These are phyloP conservation scores for Heterococcus sp. DNA, from an alignment of 108 stramenopile species.

Conservation along the genomic window DNA sequence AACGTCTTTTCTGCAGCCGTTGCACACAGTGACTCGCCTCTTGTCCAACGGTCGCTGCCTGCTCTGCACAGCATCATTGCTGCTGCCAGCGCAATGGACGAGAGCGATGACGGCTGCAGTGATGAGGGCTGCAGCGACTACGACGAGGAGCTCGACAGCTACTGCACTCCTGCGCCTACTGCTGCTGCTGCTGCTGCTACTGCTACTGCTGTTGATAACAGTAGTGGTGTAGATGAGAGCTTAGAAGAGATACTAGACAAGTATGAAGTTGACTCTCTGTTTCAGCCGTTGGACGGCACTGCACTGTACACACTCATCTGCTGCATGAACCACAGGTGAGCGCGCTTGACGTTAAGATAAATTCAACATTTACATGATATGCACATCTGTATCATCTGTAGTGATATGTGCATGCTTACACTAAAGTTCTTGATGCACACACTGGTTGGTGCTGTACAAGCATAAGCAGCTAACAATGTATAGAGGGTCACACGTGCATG, in stretches of 20 bases:
- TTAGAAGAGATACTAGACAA: background rate
- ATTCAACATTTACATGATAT: slow-evolving; percentile 57
- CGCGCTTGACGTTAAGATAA: slow-evolving; percentile 62
- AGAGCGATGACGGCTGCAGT: slow-evolving; percentile 1
- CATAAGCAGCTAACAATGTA: background rate
- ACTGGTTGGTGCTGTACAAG: slow-evolving; percentile 23
- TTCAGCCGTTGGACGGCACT: slow-evolving; percentile 71
- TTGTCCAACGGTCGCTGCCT: background rate
- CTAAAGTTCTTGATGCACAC: slow-evolving; percentile 5
- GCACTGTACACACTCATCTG: slow-evolving; percentile 68
- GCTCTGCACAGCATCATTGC: background rate
- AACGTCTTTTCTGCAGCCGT: background rate
- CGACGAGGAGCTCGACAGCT: background rate
- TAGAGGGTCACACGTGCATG: too few species aligned
- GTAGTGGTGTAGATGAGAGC: background rate
- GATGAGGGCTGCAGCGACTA: background rate
- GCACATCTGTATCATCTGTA: slow-evolving; percentile 7
- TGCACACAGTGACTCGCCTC: background rate
- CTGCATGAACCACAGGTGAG: slow-evolving; percentile 84
- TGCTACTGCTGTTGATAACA: too few species aligned
- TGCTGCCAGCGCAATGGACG: background rate
- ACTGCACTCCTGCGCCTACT: background rate
- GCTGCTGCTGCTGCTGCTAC: background rate
- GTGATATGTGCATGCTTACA: background rate
- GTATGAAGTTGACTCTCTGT: background rate